Evolutionary conservation across 2,329 filamentous ascomycete species (phyloP).

Genomic region (Thelonectria rubi): DNA sequence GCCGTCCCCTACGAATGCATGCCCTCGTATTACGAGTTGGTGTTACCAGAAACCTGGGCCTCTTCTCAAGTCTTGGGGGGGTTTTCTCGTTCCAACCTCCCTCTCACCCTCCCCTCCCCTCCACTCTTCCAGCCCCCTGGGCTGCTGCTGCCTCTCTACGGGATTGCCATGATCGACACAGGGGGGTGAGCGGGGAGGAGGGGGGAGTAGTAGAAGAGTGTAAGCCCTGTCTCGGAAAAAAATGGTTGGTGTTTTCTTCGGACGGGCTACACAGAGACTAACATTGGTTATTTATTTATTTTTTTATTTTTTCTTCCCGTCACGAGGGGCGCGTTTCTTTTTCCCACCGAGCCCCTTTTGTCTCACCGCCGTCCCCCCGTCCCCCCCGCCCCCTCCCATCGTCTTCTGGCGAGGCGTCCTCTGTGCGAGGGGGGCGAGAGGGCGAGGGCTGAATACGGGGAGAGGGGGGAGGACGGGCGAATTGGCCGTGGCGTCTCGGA

Average conservation of each 20-base stretch:
- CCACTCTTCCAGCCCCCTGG: too few species aligned
- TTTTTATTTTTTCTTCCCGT: not conserved
- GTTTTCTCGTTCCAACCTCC: not conserved
- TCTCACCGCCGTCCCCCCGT: too few species aligned
- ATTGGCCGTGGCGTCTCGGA: too few species aligned
- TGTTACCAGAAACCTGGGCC: not conserved
- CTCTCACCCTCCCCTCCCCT: not conserved
- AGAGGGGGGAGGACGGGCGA: too few species aligned
- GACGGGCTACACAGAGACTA: not conserved
- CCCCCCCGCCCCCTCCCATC: too few species aligned
- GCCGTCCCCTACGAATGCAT: not conserved
- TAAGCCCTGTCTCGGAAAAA: not conserved
- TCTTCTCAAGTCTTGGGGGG: too few species aligned
- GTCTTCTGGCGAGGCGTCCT: too few species aligned
- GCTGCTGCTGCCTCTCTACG: too few species aligned
- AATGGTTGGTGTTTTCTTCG: not conserved
- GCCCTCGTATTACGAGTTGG: not conserved
- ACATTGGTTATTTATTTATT: not conserved
- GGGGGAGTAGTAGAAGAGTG: not conserved
- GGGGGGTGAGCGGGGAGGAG: too few species aligned
- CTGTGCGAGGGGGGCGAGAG: too few species aligned
- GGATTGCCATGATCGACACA: not conserved
- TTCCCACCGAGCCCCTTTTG: too few species aligned
- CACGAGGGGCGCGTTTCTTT: constrained; percentile 4
- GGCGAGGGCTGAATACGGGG: too few species aligned